Conservation (phyloP, 2,329 filamentous ascomycete species). For the Trichoderma hamatum region DNA sequence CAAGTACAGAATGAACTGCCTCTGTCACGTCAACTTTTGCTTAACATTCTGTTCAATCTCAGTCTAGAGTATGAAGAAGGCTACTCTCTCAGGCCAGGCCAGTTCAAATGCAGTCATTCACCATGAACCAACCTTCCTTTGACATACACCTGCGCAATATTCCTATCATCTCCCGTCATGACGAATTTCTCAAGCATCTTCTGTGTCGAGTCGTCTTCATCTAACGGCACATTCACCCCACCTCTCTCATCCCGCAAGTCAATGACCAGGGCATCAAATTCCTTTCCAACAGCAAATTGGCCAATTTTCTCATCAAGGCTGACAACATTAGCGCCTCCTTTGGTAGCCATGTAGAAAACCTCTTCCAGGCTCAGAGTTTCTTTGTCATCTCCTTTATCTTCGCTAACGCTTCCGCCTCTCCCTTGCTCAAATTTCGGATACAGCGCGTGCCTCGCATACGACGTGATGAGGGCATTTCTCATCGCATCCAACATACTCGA, state of each 20-base stretch:
- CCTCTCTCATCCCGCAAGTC: slow-evolving; percentile 39
- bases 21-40: not conserved
- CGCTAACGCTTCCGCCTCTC: not conserved
- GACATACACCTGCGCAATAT: slow-evolving; percentile 60
- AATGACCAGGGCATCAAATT: slow-evolving; percentile 62
- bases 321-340: slow-evolving; percentile 63
- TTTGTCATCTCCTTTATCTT: not conserved
- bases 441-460: slow-evolving; percentile 50
- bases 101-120: not conserved
- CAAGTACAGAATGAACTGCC: not conserved
- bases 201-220: slow-evolving; percentile 54
- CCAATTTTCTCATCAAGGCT: slow-evolving; percentile 57
- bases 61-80: not conserved
- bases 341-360: slow-evolving; percentile 62
- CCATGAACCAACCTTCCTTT: slow-evolving; percentile 44
- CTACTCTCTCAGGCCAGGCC: not conserved
- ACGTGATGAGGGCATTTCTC: slow-evolving; percentile 60
- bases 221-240: slow-evolving; percentile 56
- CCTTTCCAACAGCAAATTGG: slow-evolving; percentile 60
- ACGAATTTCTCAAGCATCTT: slow-evolving; percentile 64
- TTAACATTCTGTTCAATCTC: too few species aligned
- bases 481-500: slow-evolving; percentile 62
- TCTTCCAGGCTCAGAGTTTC: slow-evolving; percentile 49
- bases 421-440: slow-evolving; percentile 31
- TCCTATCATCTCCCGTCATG: slow-evolving; percentile 67